Evolutionary conservation across 306 rosid species (phyloP), one percentile per base, ranked within the genome.

Genomic region (Vachellia pachyceras): DNA sequence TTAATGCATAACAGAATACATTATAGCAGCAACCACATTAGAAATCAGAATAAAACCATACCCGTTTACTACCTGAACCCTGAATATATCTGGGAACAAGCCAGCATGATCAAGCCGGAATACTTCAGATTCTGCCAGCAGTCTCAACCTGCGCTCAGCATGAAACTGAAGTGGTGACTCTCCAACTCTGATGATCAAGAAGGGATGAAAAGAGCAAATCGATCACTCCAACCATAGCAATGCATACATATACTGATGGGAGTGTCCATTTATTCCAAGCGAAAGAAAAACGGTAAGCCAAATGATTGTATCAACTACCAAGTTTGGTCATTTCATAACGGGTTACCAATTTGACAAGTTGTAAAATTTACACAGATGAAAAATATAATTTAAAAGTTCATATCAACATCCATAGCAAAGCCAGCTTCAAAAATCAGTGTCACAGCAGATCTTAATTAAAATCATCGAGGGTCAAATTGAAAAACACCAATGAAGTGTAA

Each of bases 41-140:
- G n/a, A n/a, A n/a, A n/a, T 7, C 47, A 33, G 29, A 78, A 68
- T n/a, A 63, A 82, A 55, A 79, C 33, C 78, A 35, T 81, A 95
- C 98, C 98, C 86, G 80, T 85, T 89, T 93, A 50, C 93, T 80
- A 2, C 92, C 90, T 35, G 94, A 87, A 44, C 97, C 91, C 8
- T 82, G 85, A 22, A n/a, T n/a, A 90, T 88, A 8, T 92, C 86
- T 18, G 98, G 97, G 85, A 88, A 93, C 73, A 95, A 83, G 44
- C 99, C 98, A 10, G 95, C 90, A 73, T 93, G 98, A 74, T 95
- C 99, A 46, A 95, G 96, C 80, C 89, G 87, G 71, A 93, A 95
- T 80, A 97, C 99, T 85, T 91, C 91, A 45, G 99, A 85, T 79
- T 91, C 99, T 49, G 99, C 98, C 72, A 86, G 79, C 82, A 91